Conservation (phyloP, 257 asterid species). For the Lycium barbarum region DNA sequence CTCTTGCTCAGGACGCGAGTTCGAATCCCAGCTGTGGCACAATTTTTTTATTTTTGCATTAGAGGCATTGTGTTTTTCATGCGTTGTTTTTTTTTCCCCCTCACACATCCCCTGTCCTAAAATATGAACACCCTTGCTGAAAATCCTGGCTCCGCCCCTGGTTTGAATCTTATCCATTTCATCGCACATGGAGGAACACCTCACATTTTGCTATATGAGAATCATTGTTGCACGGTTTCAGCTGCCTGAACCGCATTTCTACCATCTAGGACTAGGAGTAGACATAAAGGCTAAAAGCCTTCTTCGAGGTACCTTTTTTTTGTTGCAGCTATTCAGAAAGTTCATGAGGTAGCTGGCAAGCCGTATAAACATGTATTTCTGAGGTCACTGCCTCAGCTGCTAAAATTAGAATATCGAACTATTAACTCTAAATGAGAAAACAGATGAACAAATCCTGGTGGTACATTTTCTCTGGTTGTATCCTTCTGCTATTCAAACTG, state of each 20-base stretch:
- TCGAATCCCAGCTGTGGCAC: no score
- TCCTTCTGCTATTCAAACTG: constrained; percentile 8
- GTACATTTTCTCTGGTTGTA: neutral
- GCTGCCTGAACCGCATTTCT: neutral
- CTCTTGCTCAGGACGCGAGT: no score
- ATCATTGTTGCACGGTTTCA: neutral
- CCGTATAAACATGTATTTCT: neutral
- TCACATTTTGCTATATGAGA: neutral
- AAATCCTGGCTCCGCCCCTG: no score
- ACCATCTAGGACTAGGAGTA: constrained; percentile 18
- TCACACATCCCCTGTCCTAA: no score
- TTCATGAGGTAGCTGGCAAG: constrained; percentile 12
- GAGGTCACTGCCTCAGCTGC: neutral
- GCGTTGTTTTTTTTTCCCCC: no score
- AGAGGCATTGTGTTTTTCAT: no score
- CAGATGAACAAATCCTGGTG: neutral
- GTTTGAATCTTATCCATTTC: neutral
- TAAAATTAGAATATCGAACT: neutral
- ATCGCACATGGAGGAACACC: constrained; percentile 11
- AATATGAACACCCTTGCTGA: no score
- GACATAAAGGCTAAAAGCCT: constrained; percentile 1
- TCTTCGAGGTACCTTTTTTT: constrained; percentile 8
- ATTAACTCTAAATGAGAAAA: neutral
- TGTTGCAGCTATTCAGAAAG: neutral
- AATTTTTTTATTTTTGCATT: no score